These are phyloP conservation scores for Amorphotheca resinae DNA, from an alignment of 495 filamentous ascomycete species.

Conservation along the genomic window DNA sequence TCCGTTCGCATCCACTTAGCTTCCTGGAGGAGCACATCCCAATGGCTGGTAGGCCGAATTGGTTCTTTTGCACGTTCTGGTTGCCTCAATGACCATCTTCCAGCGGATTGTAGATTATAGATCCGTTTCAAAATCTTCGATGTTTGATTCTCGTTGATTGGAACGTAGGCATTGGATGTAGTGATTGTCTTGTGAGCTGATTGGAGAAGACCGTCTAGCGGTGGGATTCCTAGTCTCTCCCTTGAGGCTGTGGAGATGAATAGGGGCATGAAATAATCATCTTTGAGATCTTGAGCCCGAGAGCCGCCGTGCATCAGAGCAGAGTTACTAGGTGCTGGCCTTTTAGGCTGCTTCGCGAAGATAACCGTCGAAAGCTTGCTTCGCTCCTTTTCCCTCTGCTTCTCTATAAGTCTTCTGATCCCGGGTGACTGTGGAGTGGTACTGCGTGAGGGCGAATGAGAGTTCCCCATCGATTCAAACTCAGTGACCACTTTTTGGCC, in stretches of 20 bases:
- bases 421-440: conserved; percentile 30
- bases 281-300: conserved; percentile 21
- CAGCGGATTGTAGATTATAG: conserved; percentile 75
- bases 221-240: conserved; percentile 38
- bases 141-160: conserved; percentile 71
- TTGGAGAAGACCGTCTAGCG: conserved; percentile 54
- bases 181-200: conserved; percentile 73
- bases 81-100: conserved; percentile 85
- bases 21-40: conserved; percentile 77
- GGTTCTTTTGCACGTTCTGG: conserved; percentile 71
- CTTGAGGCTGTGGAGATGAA: conserved; percentile 58
- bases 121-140: conserved; percentile 71
- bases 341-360: conserved; percentile 41
- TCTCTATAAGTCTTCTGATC: conserved; percentile 42
- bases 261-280: conserved; percentile 71
- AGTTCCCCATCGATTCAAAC: conserved; percentile 21
- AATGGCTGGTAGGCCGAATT: conserved; percentile 56
- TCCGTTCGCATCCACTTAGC: conserved; percentile 97
- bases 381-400: conserved; percentile 48
- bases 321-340: conserved; percentile 25
- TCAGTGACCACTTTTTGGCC: conserved; percentile 22
- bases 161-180: conserved; percentile 62
- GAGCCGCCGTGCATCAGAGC: conserved; percentile 9
- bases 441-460: conserved; percentile 24
- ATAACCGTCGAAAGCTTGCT: conserved; percentile 67